phyloP scores from a whole-genome alignment of 176 grass and related monocot genomes.

The Oryza meyeriana region DNA sequence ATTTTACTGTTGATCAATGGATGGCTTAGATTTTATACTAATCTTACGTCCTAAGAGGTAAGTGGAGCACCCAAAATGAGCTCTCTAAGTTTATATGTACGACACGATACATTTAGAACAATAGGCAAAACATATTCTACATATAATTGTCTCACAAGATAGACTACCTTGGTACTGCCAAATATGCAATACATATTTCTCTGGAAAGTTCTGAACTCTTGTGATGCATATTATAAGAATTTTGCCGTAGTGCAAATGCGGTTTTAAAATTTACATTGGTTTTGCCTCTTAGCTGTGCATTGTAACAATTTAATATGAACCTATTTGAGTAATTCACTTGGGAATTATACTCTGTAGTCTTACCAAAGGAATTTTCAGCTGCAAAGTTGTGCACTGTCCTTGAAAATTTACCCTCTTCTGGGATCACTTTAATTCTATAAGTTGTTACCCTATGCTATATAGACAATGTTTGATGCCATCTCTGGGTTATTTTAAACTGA shows the following conservation, averaged over 20 bases:
- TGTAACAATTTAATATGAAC: neutral
- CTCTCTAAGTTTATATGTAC: neutral
- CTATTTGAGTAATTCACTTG: neutral
- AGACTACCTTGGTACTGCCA: constrained; percentile 5
- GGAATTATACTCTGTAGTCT: constrained; percentile 1
- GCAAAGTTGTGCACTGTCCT: neutral
- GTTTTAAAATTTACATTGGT: neutral
- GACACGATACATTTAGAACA: neutral
- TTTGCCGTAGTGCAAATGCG: neutral
- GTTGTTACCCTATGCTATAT: neutral
- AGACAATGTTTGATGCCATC: neutral
- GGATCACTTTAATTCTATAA: constrained; percentile 17
- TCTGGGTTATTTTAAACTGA: neutral
- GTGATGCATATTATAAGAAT: constrained; percentile 5
- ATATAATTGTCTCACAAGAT: neutral
- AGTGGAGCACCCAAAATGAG: neutral
- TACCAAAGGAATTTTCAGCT: neutral
- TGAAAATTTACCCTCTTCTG: neutral
- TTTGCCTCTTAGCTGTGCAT: neutral
- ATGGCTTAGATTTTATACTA: no score
- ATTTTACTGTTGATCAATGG: neutral
- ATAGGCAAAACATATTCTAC: neutral
- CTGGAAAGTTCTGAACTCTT: neutral
- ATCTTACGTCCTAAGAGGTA: no score
- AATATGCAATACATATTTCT: neutral